phyloP scores from a whole-genome alignment of 768 basidiomycete genomes.

The Exsudoporus frostii region DNA sequence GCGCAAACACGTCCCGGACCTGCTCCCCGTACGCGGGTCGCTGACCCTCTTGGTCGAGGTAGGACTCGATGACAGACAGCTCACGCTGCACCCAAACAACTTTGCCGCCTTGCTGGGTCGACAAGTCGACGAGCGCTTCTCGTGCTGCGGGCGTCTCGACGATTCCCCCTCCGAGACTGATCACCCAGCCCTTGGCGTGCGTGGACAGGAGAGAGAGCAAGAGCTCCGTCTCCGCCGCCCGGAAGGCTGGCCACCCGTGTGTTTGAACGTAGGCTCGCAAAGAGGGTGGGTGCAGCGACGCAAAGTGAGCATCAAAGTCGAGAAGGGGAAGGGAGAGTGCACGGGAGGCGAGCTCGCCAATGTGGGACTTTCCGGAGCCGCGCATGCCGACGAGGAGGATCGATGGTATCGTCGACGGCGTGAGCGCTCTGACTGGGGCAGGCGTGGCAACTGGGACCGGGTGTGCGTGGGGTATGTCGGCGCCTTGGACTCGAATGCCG shows the following conservation, averaged over 20 bases:
- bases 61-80: conserved; percentile 75
- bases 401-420: conserved; percentile 44
- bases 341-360: conserved; percentile 74
- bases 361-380: conserved; percentile 90
- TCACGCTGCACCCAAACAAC: conserved; percentile 86
- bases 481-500: conserved; percentile 82
- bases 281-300: conserved; percentile 53
- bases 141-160: conserved; percentile 82
- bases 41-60: conserved; percentile 69
- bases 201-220: conserved; percentile 63
- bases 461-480: conserved; percentile 56
- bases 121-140: conserved; percentile 66
- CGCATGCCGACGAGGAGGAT: conserved; percentile 93
- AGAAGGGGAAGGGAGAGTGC: conserved; percentile 70
- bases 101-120: conserved; percentile 49
- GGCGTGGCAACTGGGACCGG: conserved; percentile 40
- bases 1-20: conserved; percentile 75
- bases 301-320: conserved; percentile 85
- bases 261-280: conserved; percentile 77
- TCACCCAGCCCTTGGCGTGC: conserved; percentile 58
- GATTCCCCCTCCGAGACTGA: conserved; percentile 93
- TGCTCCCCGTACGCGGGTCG: conserved; percentile 90
- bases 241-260: conserved; percentile 89
- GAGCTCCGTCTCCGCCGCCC: conserved; percentile 68
- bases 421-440: conserved; percentile 4